Evolutionary conservation across 1,284 basidiomycete genomes (phyloP), one percentile per base, ranked within the genome.

Genomic region (Apiotrichum sp.): DNA sequence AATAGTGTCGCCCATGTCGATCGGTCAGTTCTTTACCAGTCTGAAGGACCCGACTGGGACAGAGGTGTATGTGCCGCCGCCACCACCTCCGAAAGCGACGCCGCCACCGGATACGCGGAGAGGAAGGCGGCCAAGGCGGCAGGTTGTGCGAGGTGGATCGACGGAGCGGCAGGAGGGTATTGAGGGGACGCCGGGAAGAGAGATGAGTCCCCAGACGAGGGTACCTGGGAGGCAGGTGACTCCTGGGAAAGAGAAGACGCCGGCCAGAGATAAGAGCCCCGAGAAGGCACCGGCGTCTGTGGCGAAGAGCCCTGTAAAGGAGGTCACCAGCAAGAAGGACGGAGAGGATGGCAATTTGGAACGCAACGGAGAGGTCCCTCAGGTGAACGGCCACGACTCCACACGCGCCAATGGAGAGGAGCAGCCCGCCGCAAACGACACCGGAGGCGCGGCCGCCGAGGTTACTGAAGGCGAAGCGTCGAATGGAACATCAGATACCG

Each of bases 11-110:
- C 76, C 80, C 13, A 80, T 83, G 8, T 85, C 81, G 0, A 85
- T 96, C 2, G 81, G 80, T 2, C 81, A 86, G 47, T 98, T 97
- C 75, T 96, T 97, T 69, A 75, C 77, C 2, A 76, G 78, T 69
- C 95, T 96, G 71, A 89, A 89, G 38, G 78, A 83, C 56, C 85
- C 86, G 53, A 43, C 10, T 9, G 13, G 11, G 38, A 56, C 33
- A 39, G 34, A 13, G 6, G 39, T 29, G 32, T 47, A 48, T 13
- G 5, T 11, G 4, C 22, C 47, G 5, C 47, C 47, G 3, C 33
- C 11, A 5, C 22, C 22, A 22, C 33, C 45, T 6, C 45, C 45
- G 33, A 6, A 4, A 13, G 31, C 32, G 6, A 45, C 3, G 11
- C 32, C 45, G 6, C 43, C 22, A 8, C 45, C 11, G 3, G 22